phyloP scores from a whole-genome alignment of 2,329 filamentous ascomycete species.

The Arthrocladium fulminans region DNA sequence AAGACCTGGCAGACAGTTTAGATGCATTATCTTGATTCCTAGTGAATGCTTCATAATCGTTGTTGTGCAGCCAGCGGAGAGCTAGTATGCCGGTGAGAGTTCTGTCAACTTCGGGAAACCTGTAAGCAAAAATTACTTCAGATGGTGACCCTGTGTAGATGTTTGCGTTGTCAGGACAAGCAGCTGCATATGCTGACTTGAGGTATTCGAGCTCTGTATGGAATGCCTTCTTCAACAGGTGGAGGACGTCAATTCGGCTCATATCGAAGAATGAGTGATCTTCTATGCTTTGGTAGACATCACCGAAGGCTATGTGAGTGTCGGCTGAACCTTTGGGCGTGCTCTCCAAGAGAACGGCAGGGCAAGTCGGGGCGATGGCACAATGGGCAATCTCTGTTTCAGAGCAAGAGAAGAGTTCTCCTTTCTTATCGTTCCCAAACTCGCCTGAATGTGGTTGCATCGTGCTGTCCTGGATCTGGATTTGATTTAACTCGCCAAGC shows the following conservation, averaged over 20 bases:
- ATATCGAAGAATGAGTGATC: constrained; percentile 12
- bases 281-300: neutral
- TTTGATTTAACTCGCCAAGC: too few relatives aligned
- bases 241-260: constrained; percentile 20
- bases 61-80: constrained; percentile 30
- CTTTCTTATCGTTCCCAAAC: neutral
- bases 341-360: too few relatives aligned
- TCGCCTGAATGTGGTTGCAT: neutral
- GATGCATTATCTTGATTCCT: constrained; percentile 20
- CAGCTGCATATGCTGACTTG: constrained; percentile 23
- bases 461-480: neutral
- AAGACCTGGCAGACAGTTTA: constrained; percentile 24
- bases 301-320: neutral
- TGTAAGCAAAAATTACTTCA: constrained; percentile 22
- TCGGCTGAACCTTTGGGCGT: neutral
- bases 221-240: constrained; percentile 23
- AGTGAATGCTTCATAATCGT: constrained; percentile 28
- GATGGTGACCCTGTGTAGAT: constrained; percentile 24
- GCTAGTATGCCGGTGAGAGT: constrained; percentile 32
- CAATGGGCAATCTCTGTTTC: neutral
- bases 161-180: constrained; percentile 6
- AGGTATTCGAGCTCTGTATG: constrained; percentile 25
- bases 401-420: neutral
- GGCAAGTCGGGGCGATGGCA: neutral
- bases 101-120: constrained; percentile 33